Percentiles rank a stretch among this genome's conserved stretches.
These are phyloP conservation scores for Penicillium sp. DNA, from an alignment of 2,329 filamentous ascomycete species.

Conservation along the genomic window DNA sequence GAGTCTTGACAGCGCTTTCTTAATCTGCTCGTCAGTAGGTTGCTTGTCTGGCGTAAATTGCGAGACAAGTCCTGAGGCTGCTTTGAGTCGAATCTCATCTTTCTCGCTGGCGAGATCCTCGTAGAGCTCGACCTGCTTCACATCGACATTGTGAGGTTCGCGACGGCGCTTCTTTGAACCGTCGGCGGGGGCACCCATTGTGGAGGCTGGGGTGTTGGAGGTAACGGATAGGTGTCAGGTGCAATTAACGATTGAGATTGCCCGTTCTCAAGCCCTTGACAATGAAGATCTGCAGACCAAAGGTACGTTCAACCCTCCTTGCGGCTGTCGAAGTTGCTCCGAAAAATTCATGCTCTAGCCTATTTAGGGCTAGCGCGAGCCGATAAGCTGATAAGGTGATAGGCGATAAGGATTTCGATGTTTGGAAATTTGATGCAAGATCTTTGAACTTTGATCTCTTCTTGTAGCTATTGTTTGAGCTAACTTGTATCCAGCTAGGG, in stretches of 20 bases:
- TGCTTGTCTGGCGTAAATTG: conserved; percentile 44
- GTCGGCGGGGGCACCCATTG: conserved; percentile 28
- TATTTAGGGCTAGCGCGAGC: conserved; percentile 15
- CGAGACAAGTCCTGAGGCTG: conserved; percentile 43
- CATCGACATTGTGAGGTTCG: conserved; percentile 43
- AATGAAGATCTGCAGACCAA: conserved; percentile 4
- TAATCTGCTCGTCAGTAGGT: conserved; percentile 41
- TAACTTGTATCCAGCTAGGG: too few species aligned
- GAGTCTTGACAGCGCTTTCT: conserved; percentile 56
- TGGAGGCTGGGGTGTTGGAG: neutral
- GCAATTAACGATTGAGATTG: neutral
- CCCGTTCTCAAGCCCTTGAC: conserved; percentile 2
- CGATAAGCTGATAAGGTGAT: conserved; percentile 26
- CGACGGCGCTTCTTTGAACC: conserved; percentile 43
- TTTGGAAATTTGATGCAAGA: neutral
- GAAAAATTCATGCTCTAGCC: conserved; percentile 19
- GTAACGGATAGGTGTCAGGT: conserved; percentile 1
- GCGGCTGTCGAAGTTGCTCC: conserved; percentile 10
- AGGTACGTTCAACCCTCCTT: conserved; percentile 13
- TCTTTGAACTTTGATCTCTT: neutral
- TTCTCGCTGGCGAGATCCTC: conserved; percentile 48
- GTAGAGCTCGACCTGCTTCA: conserved; percentile 48
- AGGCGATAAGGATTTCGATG: conserved; percentile 16
- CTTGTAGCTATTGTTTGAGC: too few species aligned
- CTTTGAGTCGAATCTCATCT: conserved; percentile 46